phyloP scores from a whole-genome alignment of 805 yeast genomes.

The Cyberlindnera mississippiensis region DNA sequence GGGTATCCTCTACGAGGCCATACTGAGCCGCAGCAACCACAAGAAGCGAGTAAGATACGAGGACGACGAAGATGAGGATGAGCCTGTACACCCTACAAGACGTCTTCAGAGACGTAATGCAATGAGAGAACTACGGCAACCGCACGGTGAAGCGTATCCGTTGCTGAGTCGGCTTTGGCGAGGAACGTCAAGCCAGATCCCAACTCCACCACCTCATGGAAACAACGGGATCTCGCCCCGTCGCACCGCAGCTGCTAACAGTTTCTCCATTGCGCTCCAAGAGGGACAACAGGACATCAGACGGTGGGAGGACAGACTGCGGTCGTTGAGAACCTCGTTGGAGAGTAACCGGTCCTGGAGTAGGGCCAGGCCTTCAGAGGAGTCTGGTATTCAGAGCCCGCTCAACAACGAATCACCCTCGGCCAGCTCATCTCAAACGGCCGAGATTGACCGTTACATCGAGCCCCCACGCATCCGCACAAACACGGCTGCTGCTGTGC shows the following conservation, averaged over 20 bases:
- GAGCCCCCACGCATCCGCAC: neutral
- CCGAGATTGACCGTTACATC: neutral
- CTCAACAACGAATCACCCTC: neutral
- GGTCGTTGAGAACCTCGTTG: neutral
- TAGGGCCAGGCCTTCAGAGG: neutral
- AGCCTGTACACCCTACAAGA: constrained; percentile 6
- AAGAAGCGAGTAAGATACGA: constrained; percentile 12
- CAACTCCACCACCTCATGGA: neutral
- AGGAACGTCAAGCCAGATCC: neutral
- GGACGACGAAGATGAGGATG: constrained; percentile 1
- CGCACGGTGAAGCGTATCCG: constrained; percentile 1
- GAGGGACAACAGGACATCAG: neutral
- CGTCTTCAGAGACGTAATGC: constrained; percentile 11
- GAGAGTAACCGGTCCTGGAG: neutral
- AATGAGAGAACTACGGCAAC: constrained; percentile 8
- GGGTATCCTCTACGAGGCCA: constrained; percentile 10
- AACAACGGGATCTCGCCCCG: no score
- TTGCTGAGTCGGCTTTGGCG: neutral
- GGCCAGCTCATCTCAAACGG: neutral
- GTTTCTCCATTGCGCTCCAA: neutral
- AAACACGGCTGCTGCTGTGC: neutral
- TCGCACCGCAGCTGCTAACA: neutral
- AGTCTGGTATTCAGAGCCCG: neutral
- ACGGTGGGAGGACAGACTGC: neutral
- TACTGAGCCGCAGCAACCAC: neutral